Base-by-base conservation (phyloP, 2,329 filamentous ascomycete species). In the Zarea fungicola region DNA sequence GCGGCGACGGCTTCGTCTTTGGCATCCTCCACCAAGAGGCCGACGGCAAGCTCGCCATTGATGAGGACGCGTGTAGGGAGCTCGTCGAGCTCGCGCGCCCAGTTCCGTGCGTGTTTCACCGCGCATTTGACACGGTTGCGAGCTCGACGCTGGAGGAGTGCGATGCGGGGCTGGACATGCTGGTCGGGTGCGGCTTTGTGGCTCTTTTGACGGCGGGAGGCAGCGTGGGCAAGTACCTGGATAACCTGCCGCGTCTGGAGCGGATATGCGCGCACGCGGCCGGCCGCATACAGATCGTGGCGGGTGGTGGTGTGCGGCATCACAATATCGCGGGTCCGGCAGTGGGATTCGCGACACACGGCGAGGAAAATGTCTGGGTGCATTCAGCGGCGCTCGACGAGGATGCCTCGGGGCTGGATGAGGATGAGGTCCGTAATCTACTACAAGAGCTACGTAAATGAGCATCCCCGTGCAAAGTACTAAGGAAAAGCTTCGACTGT, bases 1-100 rank as follows among this genome's bases (percentile, higher is more conserved):
- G 66, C 13, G 76, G 75, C 4, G 78, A 81, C 53, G 76, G 76
- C 1, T 81, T 82, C 54, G 77, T 82, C 7, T 78, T 81, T 54
- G 78, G 78, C 5, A 61, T 76, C 2, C 53, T 81, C 11, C 51
- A 46, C 28, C 44, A 52, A 19, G 29, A 32, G 3, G 37, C 50
- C 2, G 55, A 42, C 4, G 42, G 42, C 6, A 16, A 42, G 10
- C 39, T 66, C 28, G 53, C 40, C 14, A 52, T 80, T n/a, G 71
- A 81, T 54, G 53, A 56, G 6, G 54, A 59, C n/a, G 56, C 65
- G 37, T 76, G 72, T 56, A 45, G 28, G 3, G 53, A 55, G 44
- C 69, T 82, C 4, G 63, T 78, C 1, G 34, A 55, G 3, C 59
- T 65, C 13, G 72, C 76, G 0, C 56, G 53, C 6, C 74, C 72